Evolutionary conservation across 805 yeast species (phyloP).

Genomic region (Suhomyces xylopsoci): DNA sequence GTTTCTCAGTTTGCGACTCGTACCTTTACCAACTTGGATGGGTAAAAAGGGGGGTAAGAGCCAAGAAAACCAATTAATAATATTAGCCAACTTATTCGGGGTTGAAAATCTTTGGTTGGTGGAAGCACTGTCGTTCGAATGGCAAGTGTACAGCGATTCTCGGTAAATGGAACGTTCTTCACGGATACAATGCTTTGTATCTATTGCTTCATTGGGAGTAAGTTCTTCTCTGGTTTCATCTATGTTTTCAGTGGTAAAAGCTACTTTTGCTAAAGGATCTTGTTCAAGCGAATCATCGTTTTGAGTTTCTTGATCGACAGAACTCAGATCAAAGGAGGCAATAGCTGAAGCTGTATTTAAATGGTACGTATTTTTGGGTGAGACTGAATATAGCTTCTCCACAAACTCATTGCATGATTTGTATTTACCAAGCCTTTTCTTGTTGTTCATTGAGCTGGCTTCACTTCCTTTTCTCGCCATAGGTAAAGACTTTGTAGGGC

Average conservation of each 20-base stretch:
- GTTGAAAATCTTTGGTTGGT: not conserved
- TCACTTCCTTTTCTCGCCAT: not conserved
- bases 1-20: not conserved
- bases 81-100: not conserved
- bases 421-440: conserved; percentile 6
- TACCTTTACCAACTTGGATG: not conserved
- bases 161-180: not conserved
- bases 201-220: not conserved
- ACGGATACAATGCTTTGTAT: not conserved
- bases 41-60: conserved; percentile 19
- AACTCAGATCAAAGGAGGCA: conserved; percentile 17
- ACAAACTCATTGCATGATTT: conserved; percentile 24
- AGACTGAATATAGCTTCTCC: conserved; percentile 39
- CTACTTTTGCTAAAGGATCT: conserved; percentile 6
- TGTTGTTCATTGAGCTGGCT: not conserved
- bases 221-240: conserved; percentile 2
- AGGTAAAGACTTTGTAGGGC: not conserved
- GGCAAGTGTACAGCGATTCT: not conserved
- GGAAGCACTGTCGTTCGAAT: not conserved
- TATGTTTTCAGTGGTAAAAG: conserved; percentile 5
- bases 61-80: conserved; percentile 21
- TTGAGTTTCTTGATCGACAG: conserved; percentile 4
- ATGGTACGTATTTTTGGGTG: conserved; percentile 40
- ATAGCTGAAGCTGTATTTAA: conserved; percentile 25
- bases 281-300: conserved; percentile 7